Evolutionary conservation across 495 filamentous ascomycete species (phyloP).

Genomic region (Acidiella bohemica): DNA sequence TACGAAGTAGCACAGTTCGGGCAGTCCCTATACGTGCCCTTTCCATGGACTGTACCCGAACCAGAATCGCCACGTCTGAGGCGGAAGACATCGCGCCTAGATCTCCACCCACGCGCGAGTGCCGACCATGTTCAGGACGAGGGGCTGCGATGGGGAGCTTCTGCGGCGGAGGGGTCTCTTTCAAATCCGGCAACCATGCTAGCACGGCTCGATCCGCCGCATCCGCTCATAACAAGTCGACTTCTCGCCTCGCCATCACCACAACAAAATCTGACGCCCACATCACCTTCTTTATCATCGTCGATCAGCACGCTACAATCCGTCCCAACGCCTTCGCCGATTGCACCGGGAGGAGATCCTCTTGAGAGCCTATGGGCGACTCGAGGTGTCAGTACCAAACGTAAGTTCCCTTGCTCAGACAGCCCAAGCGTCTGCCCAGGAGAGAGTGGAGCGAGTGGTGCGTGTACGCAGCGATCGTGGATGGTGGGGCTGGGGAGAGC

Average conservation of each 20-base stretch:
- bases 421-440: conserved; percentile 16
- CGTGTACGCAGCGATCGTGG: conserved; percentile 17
- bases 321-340: conserved; percentile 6
- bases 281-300: conserved; percentile 16
- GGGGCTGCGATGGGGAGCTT: too few species aligned
- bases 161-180: too few species aligned
- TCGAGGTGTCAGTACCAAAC: conserved; percentile 8
- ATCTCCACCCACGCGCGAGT: too few species aligned
- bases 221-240: background rate
- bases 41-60: background rate
- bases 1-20: background rate
- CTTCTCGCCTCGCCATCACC: conserved; percentile 7
- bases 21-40: background rate
- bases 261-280: background rate
- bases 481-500: background rate
- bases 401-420: conserved; percentile 15
- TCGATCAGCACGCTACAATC: conserved; percentile 12
- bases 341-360: background rate
- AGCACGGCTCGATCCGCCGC: background rate
- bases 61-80: background rate
- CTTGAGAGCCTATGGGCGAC: background rate
- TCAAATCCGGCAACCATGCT: background rate
- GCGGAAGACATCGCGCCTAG: conserved; percentile 1
- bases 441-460: conserved; percentile 3
- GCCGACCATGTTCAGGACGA: too few species aligned